Percentiles rank a stretch among this genome's conserved stretches.
Evolutionary conservation across 1,139 yeast genomes (phyloP).

Genomic region (Pichia sp.): DNA sequence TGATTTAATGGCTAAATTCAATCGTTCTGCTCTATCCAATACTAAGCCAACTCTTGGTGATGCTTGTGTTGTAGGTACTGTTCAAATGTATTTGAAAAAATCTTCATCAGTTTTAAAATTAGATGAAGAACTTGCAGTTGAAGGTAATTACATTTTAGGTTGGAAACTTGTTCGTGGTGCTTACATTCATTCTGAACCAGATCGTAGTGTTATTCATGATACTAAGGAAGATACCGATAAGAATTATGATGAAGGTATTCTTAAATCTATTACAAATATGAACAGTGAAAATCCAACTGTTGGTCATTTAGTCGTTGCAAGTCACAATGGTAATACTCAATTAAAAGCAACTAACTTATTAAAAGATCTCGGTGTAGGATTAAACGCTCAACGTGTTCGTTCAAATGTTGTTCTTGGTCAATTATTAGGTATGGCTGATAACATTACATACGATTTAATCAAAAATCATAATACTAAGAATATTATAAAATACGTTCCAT

Average conservation of each 20-base stretch:
- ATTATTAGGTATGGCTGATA: conserved; percentile 94
- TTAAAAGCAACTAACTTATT: conserved; percentile 60
- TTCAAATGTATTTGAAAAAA: conserved; percentile 84
- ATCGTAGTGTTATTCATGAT: conserved; percentile 65
- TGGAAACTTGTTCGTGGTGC: conserved; percentile 97
- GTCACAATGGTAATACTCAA: conserved; percentile 83
- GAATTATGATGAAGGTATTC: conserved; percentile 68
- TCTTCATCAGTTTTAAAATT: conserved; percentile 54
- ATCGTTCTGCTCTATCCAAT: conserved; percentile 37
- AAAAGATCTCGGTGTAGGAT: conserved; percentile 12
- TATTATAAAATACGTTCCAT: conserved; percentile 90
- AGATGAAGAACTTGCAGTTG: conserved; percentile 62
- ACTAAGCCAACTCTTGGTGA: conserved; percentile 31
- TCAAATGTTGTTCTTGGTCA: conserved; percentile 82
- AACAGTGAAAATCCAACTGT: conserved; percentile 47
- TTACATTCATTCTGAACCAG: conserved; percentile 82
- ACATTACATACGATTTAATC: conserved; percentile 71
- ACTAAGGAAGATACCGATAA: conserved; percentile 73
- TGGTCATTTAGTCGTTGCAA: conserved; percentile 88
- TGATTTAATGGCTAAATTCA: conserved; percentile 68
- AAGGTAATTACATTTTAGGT: conserved; percentile 67
- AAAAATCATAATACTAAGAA: conserved; percentile 58
- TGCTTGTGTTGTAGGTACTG: conserved; percentile 78
- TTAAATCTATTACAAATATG: conserved; percentile 58
- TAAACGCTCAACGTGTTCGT: conserved; percentile 30